phyloP scores from a whole-genome alignment of 2,329 filamentous ascomycete genomes.

The Curvularia verruculosa region DNA sequence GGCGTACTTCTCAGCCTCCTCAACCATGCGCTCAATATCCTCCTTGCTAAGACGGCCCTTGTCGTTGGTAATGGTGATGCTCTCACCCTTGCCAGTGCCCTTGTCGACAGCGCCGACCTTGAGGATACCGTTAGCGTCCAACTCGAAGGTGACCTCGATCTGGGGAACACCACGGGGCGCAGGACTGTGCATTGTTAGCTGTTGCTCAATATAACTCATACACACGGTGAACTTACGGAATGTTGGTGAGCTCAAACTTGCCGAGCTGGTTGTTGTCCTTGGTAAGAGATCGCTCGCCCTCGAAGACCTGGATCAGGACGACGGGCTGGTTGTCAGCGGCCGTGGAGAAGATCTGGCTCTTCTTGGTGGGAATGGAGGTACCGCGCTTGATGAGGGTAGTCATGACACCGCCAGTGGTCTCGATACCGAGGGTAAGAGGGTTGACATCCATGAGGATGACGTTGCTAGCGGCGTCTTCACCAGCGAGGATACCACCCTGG shows the following conservation, averaged over 20 bases:
- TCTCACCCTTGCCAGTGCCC: conserved; percentile 96
- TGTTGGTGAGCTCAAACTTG: conserved; percentile 97
- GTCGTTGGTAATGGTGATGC: conserved; percentile 99
- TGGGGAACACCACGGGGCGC: conserved; percentile 96
- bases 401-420: conserved; percentile 97
- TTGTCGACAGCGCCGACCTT: conserved; percentile 97
- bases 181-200: conserved; percentile 54
- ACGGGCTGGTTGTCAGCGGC: conserved; percentile 96
- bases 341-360: conserved; percentile 97
- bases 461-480: conserved; percentile 79
- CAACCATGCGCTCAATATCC: conserved; percentile 99
- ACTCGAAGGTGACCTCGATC: conserved; percentile 97
- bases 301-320: conserved; percentile 92
- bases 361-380: conserved; percentile 92
- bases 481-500: conserved; percentile 92
- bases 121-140: conserved; percentile 98
- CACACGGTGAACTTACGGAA: conserved; percentile 61
- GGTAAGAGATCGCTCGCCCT: conserved; percentile 91
- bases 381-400: conserved; percentile 95
- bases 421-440: conserved; percentile 93
- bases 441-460: conserved; percentile 97
- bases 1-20: conserved; percentile 97
- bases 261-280: conserved; percentile 83
- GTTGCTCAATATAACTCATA: neutral
- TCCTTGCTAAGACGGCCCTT: conserved; percentile 96